Evolutionary conservation across 306 rosid species (phyloP), one percentile per base, ranked within the genome.

Genomic region (Dalbergia cultrata): DNA sequence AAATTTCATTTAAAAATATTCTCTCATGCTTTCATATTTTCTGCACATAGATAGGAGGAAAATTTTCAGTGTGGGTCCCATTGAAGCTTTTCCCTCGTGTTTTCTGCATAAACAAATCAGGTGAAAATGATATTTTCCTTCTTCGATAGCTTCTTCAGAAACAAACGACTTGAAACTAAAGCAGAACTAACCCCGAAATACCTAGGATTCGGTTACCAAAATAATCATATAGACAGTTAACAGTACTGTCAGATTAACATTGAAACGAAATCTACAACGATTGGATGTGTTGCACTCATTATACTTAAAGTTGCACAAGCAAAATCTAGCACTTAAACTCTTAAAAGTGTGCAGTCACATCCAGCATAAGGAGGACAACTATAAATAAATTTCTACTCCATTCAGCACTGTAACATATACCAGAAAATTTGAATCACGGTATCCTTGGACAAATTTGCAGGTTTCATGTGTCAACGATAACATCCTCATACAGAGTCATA

Each of bases 361-460:
- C 41, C 37, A 19, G 65, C 41, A 19, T 57, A 53, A 50, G 12
- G 26, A 63, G 57, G 43, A 21, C 53, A 61, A 52, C 39, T 65
- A 59, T 53, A 74, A 78, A 6, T 47, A 6, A 67, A 58, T 19
- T 49, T 35, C 56, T 72, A 50, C 77, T 31, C 13, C 62, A 34
- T 45, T 37, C 33, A 68, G 57, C 19, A 50, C 6, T n/a, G 35
- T 33, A 50, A 4, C 69, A 68, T 13, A 72, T 43, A 72, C 47
- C 26, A 34, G 26, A 18, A 57, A 21, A 8, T 19, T 18, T 49
- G 17, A 67, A 43, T 39, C 76, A 79, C 52, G 34, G 4, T 21
- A 60, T 22, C 66, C 61, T 31, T 58, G 21, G 67, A 52, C 31
- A 39, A 76, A 26, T 64, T 66, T 54, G 57, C 62, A 70, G 64